Conservation (phyloP, 257 asterid genomes). For the Knoxia roxburghii region DNA sequence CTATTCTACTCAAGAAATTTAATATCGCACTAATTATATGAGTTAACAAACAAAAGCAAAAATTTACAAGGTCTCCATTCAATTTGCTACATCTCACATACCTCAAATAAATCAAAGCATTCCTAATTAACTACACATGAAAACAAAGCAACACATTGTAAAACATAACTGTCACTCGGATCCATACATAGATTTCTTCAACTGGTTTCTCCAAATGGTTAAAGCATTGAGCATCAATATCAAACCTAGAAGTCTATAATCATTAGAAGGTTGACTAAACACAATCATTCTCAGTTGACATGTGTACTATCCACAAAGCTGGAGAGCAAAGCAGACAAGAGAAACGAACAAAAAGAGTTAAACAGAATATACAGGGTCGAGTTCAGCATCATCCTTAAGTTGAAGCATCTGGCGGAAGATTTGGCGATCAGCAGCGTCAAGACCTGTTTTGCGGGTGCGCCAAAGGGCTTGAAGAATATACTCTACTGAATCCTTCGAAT, state of each 20-base stretch:
- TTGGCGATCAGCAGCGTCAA: constrained; percentile 67
- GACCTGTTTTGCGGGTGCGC: constrained; percentile 83
- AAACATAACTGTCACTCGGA: too few species aligned
- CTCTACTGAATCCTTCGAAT: constrained; percentile 69
- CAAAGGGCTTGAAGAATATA: constrained; percentile 76
- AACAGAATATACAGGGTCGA: constrained; percentile 52
- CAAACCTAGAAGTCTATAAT: neutral
- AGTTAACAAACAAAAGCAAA: neutral
- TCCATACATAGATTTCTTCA: neutral
- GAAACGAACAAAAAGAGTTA: neutral
- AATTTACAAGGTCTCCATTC: neutral
- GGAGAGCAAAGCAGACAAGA: too few species aligned
- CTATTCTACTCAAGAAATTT: neutral
- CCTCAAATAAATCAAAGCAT: neutral
- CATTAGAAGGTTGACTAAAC: neutral
- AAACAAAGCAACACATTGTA: neutral
- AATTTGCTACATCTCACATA: neutral
- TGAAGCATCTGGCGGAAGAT: constrained; percentile 65
- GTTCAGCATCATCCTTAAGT: constrained; percentile 52
- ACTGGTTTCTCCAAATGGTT: too few species aligned
- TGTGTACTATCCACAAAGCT: too few species aligned
- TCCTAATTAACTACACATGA: neutral
- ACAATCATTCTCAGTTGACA: neutral
- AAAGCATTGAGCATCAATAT: neutral
- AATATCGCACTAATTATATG: neutral